Conservation (phyloP, 352 stramenopile genomes). For the Thalassiosira hispida region DNA sequence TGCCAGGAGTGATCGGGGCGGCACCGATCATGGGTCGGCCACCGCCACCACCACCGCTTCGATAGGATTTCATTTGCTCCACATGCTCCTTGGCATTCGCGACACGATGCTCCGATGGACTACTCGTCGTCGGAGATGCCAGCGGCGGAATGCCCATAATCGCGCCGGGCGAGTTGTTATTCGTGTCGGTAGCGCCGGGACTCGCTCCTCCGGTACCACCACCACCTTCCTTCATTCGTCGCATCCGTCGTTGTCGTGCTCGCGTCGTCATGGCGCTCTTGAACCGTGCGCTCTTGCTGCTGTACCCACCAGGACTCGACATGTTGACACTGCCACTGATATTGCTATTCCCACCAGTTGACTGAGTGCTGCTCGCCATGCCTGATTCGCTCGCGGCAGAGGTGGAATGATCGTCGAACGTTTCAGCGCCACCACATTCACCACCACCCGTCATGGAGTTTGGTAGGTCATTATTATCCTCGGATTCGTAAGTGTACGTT, state of each 20-base stretch:
- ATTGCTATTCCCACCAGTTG: neutral
- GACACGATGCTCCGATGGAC: no score
- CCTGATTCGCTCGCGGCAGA: no score
- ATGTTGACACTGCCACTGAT: neutral
- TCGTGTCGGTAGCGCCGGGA: neutral
- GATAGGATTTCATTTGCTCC: no score
- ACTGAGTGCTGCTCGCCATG: no score
- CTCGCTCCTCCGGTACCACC: neutral
- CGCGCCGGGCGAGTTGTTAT: no score
- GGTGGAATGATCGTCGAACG: neutral
- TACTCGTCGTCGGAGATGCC: no score
- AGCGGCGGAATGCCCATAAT: no score
- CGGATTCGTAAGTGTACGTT: neutral
- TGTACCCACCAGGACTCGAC: neutral
- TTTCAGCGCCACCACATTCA: constrained; percentile 2
- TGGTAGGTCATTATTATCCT: neutral
- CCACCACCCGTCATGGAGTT: neutral
- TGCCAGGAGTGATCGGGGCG: neutral
- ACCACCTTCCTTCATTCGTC: constrained; percentile 30
- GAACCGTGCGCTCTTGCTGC: constrained; percentile 16
- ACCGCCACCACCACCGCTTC: neutral
- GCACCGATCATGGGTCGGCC: neutral
- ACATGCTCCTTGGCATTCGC: neutral
- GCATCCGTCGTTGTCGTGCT: constrained; percentile 25
- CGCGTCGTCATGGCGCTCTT: constrained; percentile 35